A percentile compares a stretch with the other conserved stretches of the same genome.
Conservation (phyloP, 2,329 filamentous ascomycete genomes). For the Penicillium polonicum region DNA sequence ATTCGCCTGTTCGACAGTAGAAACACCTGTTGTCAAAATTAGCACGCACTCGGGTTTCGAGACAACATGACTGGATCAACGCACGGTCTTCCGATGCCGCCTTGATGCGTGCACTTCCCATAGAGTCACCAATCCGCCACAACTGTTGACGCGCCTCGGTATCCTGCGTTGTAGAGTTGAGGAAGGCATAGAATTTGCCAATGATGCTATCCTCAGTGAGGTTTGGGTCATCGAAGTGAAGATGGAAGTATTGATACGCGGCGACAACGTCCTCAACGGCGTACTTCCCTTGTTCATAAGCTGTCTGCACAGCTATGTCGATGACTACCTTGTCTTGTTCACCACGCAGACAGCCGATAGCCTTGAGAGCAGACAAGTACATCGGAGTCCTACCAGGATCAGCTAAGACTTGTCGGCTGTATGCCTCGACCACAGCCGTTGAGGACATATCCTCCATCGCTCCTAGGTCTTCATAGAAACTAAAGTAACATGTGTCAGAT, state of each 20-base stretch:
- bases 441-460: conserved; percentile 63
- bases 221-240: conserved; percentile 47
- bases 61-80: conserved; percentile 14
- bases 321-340: conserved; percentile 53
- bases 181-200: conserved; percentile 58
- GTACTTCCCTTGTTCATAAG: conserved; percentile 59
- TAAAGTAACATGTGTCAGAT: conserved; percentile 20
- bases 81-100: conserved; percentile 57
- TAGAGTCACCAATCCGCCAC: conserved; percentile 58
- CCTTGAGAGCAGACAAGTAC: conserved; percentile 65
- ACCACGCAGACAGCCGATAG: conserved; percentile 55
- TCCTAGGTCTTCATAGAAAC: conserved; percentile 63
- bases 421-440: conserved; percentile 61
- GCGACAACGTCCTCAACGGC: conserved; percentile 56
- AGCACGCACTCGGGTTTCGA: background rate
- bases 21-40: conserved; percentile 43
- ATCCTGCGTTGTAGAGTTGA: conserved; percentile 57
- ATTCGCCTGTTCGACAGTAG: conserved; percentile 64
- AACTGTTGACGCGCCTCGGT: conserved; percentile 57
- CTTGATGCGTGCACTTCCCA: conserved; percentile 58
- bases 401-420: conserved; percentile 57
- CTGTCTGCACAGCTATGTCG: conserved; percentile 56
- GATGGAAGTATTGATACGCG: conserved; percentile 61
- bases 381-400: conserved; percentile 57
- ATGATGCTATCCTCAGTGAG: conserved; percentile 62